Evolutionary conservation across 495 filamentous ascomycete genomes (phyloP), one percentile per base, ranked within the genome.

Genomic region (Hypoxylon subgilvum): DNA sequence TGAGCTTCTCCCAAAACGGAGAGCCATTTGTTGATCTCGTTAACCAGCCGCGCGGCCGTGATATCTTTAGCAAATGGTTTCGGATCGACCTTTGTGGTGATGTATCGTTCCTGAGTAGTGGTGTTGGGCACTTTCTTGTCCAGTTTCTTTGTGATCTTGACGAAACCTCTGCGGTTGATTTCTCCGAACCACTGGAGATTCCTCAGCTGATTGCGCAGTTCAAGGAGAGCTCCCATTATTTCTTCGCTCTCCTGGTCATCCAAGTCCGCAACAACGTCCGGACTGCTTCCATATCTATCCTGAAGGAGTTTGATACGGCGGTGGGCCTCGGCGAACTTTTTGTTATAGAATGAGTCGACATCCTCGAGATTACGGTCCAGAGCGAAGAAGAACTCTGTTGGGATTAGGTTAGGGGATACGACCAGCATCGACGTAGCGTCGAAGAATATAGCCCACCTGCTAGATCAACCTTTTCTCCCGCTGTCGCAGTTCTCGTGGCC

Each of bases 131-230:
- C 79, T 73, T 92, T 96, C 76, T 96, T 96, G 75, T 96, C 92
- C 16, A 96, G 77, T 72, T 98, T 98, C 78, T 97, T 98, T 16
- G 92, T 93, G 72, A 98, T 97, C 75, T 98, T 98, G 63, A 95
- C 81, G 65, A 98, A 98, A 0, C 94, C 94, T 52, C 89, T 83
- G 28, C 92, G 83, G 67, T 98, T 98, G 62, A 97, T 92, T 75
- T 97, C 94, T 21, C 91, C 95, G 59, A 96, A 97, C 92, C 92
- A 97, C 73, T 95, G 89, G 54, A 98, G 78, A 59, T 97, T 97
- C 35, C 93, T 83, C 52, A 97, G 72, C 56, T 94, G 89, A 41
- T 86, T 86, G 35, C 94, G 82, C 43, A 97, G 80, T 67, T 97
- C 94, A 22, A 97, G 81, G 42, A 97, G 79, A 28, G 92, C 90